Base-by-base conservation (phyloP, 2,329 filamentous ascomycete species). In the Hortaea sp. region DNA sequence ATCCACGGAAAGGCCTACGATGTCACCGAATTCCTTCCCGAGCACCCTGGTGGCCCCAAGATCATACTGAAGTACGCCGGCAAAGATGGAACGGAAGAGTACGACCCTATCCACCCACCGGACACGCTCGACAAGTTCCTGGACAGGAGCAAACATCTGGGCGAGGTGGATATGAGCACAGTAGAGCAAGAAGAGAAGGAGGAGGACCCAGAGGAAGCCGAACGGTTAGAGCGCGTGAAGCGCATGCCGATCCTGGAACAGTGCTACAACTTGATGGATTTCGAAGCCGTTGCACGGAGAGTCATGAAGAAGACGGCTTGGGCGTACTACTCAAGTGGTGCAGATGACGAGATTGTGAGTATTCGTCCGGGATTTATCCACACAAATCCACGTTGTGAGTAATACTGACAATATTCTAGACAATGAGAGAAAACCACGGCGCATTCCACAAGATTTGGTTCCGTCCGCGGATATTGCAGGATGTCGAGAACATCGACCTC, bases 361-460 rank as follows among this genome's bases (percentile, higher is more conserved):
- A 9, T 45, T 41, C 4, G 9, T 32, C 10, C 10, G 44, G 28
- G 34, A 9, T 20, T 20, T 20, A 20, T 20, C 20, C 20, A 20
- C 20, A 20, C 20, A 20, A 20, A 20, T 20, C 20, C 20, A 20
- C 20, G 20, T 20, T 20, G 20, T 20, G 20, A 20, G 20, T 20
- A 20, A 20, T 20, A 20, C 20, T 20, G 20, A 20, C 20, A 20
- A 20, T 20, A 20, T 20, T 20, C 20, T 55, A 94, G 85, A 95
- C 92, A 0, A 75, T 97, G 74, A 81, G 90, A 53, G 90, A 97
- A 69, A 98, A 98, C 70, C 90, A 95, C 70, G 80, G 78, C 40
- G 92, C 92, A 40, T 98, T 88, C 71, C 92, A 98, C 71, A 89
- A 94, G 64, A 94, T 95, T 68, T 85, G 92, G 90, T 97, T 98